These are phyloP conservation scores for Thamnidium elegans DNA, from an alignment of 192 early-diverging fungal genomes.

Conservation along the genomic window DNA sequence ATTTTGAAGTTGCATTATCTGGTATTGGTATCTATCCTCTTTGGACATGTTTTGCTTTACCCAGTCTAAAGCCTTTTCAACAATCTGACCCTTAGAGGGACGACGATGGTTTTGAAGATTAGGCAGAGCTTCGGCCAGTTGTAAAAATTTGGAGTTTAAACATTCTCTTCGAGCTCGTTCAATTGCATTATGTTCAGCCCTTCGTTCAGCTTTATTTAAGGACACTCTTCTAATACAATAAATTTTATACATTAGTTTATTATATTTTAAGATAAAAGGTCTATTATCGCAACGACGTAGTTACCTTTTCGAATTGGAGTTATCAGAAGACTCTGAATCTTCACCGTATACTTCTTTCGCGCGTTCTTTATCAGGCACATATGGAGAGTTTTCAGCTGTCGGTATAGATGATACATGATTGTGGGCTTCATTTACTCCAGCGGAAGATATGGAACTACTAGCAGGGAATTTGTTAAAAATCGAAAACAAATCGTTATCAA, in stretches of 20 bases:
- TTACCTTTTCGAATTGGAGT: background rate
- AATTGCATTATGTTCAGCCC: conserved; percentile 77
- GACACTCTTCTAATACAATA: conserved; percentile 3
- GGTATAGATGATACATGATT: too few species aligned
- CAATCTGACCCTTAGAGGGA: conserved; percentile 76
- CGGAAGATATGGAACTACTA: too few species aligned
- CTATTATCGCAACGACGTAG: background rate
- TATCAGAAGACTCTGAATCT: too few species aligned
- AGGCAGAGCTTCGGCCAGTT: conserved; percentile 70
- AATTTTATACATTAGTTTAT: background rate
- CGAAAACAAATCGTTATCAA: too few species aligned
- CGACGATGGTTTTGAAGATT: conserved; percentile 63
- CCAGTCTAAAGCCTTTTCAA: conserved; percentile 72
- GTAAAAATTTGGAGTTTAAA: conserved; percentile 74
- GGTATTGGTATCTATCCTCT: conserved; percentile 15
- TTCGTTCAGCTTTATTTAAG: conserved; percentile 9
- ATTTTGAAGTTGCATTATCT: conserved; percentile 14
- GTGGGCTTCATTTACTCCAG: too few species aligned
- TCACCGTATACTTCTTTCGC: background rate
- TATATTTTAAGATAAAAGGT: too few species aligned
- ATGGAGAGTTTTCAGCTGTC: too few species aligned
- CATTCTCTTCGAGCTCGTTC: conserved; percentile 75
- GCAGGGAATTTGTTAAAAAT: too few species aligned
- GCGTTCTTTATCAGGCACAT: too few species aligned
- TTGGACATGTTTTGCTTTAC: conserved; percentile 18